Conservation (phyloP, 441 rosid species). For the Euphorbia neoarborescens region DNA sequence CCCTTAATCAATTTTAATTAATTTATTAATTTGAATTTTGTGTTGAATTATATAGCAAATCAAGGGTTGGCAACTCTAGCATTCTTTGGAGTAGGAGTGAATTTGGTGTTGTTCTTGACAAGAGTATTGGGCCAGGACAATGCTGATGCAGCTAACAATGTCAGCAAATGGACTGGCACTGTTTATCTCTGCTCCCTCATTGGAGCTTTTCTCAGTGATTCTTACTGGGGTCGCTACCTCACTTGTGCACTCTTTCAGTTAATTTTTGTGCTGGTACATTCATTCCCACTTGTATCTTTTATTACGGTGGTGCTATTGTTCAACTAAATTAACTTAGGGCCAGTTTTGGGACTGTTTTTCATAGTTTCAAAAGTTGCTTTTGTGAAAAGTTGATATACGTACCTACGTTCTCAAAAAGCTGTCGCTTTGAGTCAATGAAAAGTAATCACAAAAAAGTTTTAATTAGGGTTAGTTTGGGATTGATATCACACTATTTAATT, state of each 20-base stretch:
- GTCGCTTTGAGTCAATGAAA: no score
- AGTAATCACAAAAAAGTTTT: no score
- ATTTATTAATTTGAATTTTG: not conserved
- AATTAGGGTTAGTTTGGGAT: no score
- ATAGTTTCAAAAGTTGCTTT: no score
- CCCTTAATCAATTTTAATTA: no score
- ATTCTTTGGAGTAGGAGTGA: conserved; percentile 87
- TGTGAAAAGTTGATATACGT: no score
- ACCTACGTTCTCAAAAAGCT: no score
- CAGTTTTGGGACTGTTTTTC: no score
- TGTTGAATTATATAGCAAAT: conserved; percentile 37
- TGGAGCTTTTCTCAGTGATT: conserved; percentile 86
- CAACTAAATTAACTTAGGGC: no score
- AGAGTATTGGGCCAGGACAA: conserved; percentile 69
- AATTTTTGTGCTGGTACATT: conserved; percentile 38
- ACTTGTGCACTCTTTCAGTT: conserved; percentile 58
- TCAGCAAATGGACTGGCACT: conserved; percentile 92
- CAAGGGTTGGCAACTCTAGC: conserved; percentile 85
- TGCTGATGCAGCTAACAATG: conserved; percentile 76
- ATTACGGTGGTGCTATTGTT: no score
- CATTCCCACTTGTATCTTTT: no score
- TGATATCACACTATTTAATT: no score
- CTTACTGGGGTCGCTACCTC: conserved; percentile 82
- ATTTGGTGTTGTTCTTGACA: conserved; percentile 70
- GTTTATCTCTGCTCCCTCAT: conserved; percentile 74